Base-by-base conservation (phyloP, 1,284 basidiomycete genomes). In the Coriolopsis trogii region DNA sequence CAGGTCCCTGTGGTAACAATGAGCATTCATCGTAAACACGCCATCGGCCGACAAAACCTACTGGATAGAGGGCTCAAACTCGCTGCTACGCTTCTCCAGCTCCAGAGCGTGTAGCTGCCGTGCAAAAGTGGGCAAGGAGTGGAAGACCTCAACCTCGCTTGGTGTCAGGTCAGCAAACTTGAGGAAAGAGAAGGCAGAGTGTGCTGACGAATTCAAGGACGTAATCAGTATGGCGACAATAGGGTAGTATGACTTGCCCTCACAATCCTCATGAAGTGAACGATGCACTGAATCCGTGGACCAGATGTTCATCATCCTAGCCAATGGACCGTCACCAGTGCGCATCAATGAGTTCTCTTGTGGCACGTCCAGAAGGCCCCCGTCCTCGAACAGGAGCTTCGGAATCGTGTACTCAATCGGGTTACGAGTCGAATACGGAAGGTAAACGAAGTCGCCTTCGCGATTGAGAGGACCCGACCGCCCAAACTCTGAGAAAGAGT, bases 291-390 rank as follows among this genome's bases (percentile, higher is more conserved):
- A 84, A 55, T 91, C 88, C 0, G 87, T 80, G 0, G 85, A 81
- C 96, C 97, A 99, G 52, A 99, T 95, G 67, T 90, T 95, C 75
- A 95, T 84, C 56, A 96, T 73, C 56, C 85, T 89, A 52, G 78
- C 73, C 44, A 95, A 67, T 50, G 84, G 81, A 49, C 82, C 76
- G 20, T 78, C 84, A 53, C 87, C 84, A 24, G 80, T 77, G 18
- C 81, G 81, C 5, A 77, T 76, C 6, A 74, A 68, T 18, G 81
- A 76, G 21, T 77, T 65, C 63, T 88, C 81, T 7, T 76, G 78
- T 1, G 93, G 91, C 12, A 90, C 74, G 53, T 82, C 72, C 26
- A 91, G 62, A 12, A 95, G 71, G 7, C 91, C 93, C 23, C 91
- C 90, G 45, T 94, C 90, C 24, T 82, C 75, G 67, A 91, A 93